A percentile compares a stretch with the other conserved stretches of the same genome.
These are phyloP conservation scores for Thyridium curvatum DNA, from an alignment of 2,329 filamentous ascomycete genomes.

Conservation along the genomic window DNA sequence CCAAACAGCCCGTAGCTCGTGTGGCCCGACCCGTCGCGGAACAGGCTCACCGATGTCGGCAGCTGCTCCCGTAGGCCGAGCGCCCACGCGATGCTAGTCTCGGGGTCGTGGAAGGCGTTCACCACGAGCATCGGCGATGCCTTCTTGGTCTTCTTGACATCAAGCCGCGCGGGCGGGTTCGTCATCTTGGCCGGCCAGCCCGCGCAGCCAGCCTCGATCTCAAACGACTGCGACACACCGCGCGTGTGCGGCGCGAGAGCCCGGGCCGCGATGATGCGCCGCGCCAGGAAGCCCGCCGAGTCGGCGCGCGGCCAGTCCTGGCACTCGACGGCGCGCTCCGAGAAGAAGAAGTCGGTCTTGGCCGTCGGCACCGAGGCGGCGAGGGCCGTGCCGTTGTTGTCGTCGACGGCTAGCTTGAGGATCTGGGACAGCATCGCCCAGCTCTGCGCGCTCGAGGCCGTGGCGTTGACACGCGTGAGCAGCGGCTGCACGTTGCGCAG, in stretches of 20 bases:
- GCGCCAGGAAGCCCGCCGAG: conserved; percentile 2
- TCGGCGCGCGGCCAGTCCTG: conserved; percentile 27
- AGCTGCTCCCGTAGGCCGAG: conserved; percentile 23
- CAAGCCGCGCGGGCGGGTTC: conserved; percentile 23
- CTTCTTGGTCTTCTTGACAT: conserved; percentile 14
- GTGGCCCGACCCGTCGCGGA: conserved; percentile 30
- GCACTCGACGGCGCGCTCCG: conserved; percentile 26
- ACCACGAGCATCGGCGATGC: conserved; percentile 24
- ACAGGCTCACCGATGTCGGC: conserved; percentile 26
- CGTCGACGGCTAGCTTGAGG: conserved; percentile 21
- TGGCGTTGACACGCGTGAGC: conserved; percentile 12
- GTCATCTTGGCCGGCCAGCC: conserved; percentile 28
- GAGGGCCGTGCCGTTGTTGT: conserved; percentile 25
- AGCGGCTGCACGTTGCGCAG: conserved; percentile 14
- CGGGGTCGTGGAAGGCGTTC: conserved; percentile 31
- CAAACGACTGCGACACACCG: conserved; percentile 26
- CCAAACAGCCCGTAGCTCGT: conserved; percentile 25
- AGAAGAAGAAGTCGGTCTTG: conserved; percentile 14
- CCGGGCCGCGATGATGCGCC: conserved; percentile 16
- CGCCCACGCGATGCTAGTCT: conserved; percentile 30
- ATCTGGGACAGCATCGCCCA: conserved; percentile 1
- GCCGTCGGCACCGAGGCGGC: conserved; percentile 18
- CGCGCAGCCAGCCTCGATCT: conserved; percentile 26
- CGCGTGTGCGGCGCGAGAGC: conserved; percentile 24
- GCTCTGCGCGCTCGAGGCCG: conserved; percentile 9